Evolutionary conservation across 2,329 filamentous ascomycete genomes (phyloP).

Genomic region (Pestalotiopsis sp.): DNA sequence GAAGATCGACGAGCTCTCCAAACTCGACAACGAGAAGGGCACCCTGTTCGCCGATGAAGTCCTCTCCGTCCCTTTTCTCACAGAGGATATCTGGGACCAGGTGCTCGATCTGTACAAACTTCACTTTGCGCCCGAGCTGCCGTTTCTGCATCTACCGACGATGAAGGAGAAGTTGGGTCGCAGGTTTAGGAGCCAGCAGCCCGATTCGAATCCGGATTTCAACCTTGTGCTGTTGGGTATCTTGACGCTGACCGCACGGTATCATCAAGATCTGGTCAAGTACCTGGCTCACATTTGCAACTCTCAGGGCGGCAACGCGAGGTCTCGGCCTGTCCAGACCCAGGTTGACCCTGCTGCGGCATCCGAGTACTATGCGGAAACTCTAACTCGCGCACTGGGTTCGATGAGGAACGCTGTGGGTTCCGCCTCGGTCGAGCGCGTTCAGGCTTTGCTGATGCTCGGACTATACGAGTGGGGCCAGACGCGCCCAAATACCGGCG

Average conservation of each 20-base stretch:
- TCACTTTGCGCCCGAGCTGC: constrained; percentile 71
- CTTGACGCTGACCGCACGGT: constrained; percentile 68
- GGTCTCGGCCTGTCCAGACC: constrained; percentile 32
- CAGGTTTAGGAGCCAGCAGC: constrained; percentile 36
- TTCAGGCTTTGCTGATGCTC: constrained; percentile 70
- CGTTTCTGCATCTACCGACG: constrained; percentile 68
- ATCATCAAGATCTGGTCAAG: constrained; percentile 61
- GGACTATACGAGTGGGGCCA: constrained; percentile 72
- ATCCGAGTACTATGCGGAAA: constrained; percentile 65
- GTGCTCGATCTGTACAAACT: constrained; percentile 69
- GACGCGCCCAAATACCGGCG: constrained; percentile 47
- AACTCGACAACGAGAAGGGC: constrained; percentile 36
- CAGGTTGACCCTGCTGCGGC: constrained; percentile 53
- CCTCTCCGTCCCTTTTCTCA: constrained; percentile 62
- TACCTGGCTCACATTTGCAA: constrained; percentile 45
- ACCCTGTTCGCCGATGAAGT: constrained; percentile 54
- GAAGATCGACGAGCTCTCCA: constrained; percentile 43
- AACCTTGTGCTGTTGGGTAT: constrained; percentile 65
- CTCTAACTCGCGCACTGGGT: constrained; percentile 52
- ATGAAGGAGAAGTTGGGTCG: constrained; percentile 55
- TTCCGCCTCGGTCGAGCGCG: constrained; percentile 58
- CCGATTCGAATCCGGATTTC: constrained; percentile 44
- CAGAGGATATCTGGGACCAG: constrained; percentile 65
- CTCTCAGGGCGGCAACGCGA: constrained; percentile 32
- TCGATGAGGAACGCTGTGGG: constrained; percentile 48